Base-by-base conservation (phyloP, 2,329 filamentous ascomycete genomes). In the Corniculantispora saksenae region DNA sequence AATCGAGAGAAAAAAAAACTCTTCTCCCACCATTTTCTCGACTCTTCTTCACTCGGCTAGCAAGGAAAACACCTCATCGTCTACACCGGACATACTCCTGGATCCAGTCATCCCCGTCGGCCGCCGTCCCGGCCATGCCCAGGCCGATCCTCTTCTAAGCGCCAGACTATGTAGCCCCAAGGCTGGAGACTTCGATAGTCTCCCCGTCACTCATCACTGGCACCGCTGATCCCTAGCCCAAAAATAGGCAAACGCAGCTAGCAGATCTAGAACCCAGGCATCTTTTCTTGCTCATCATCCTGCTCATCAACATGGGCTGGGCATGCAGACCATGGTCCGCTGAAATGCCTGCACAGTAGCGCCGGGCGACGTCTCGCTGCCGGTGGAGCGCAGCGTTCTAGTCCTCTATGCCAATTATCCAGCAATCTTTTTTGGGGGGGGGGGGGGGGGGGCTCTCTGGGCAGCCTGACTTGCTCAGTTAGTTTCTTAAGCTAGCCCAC, bases 61-160 rank as follows among this genome's bases (percentile, higher is more conserved):
- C 23, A 35, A 32, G 32, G 32, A 32, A 32, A 62, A 38, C 3
- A 15, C 9, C 3, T 21, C 48, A 15, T 25, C 48, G 35, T 45
- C 15, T 32, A 43, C 48, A 40, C 19, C 59, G 35, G 48, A 54
- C 35, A 7, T 55, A 35, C 27, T 56, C 27, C 38, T 48, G n/a
- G 4, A 55, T 40, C 38, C 15, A 13, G n/a, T 25, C 60, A 62
- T 27, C 19, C 21, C 40, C 48, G 10, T 54, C 59, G 59, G 48
- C 35, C 32, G 38, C 25, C 25, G 48, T 62, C 19, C 38, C 38
- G 59, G 35, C 19, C 40, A 48, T 53, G 35, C 23, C 17, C 13
- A 19, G 23, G 32, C 60, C 51, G 60, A 62, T 53, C 58, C 25
- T 35, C 38, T 48, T 56, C n/a, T 48, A 62, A 62, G 50, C 60